Evolutionary conservation across 768 basidiomycete genomes (phyloP).

Genomic region (Crepidotus variabilis): DNA sequence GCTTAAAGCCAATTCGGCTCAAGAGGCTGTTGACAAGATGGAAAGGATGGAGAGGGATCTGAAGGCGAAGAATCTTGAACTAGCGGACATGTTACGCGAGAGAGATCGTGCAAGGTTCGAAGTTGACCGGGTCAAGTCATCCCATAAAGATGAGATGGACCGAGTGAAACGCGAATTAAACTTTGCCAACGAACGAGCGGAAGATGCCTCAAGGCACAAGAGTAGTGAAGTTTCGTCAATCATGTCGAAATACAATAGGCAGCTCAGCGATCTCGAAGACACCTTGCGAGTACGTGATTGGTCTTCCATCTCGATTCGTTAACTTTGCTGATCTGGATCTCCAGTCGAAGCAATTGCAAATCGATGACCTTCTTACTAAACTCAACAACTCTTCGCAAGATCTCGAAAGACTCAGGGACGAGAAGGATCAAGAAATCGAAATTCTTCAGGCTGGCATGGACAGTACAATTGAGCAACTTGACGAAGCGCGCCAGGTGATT

Average conservation of each 20-base stretch:
- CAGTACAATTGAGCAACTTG: slow-evolving; percentile 80
- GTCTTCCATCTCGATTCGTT: not conserved
- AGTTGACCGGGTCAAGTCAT: slow-evolving; percentile 87
- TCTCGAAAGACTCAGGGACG: slow-evolving; percentile 79
- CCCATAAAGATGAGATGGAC: slow-evolving; percentile 94
- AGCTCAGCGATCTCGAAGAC: slow-evolving; percentile 94
- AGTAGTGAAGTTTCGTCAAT: slow-evolving; percentile 88
- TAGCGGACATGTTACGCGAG: slow-evolving; percentile 98
- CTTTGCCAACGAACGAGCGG: slow-evolving; percentile 97
- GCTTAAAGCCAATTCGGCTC: slow-evolving; percentile 95
- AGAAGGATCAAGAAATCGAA: slow-evolving; percentile 95
- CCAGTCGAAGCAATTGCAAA: slow-evolving; percentile 93
- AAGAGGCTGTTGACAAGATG: slow-evolving; percentile 97
- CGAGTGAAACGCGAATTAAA: slow-evolving; percentile 86
- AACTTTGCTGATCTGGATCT: slow-evolving; percentile 5
- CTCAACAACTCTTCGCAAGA: slow-evolving; percentile 73
- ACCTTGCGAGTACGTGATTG: slow-evolving; percentile 69
- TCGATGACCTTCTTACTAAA: slow-evolving; percentile 86
- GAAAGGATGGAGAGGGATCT: slow-evolving; percentile 98
- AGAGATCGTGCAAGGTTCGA: slow-evolving; percentile 95
- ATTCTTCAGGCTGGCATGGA: slow-evolving; percentile 97
- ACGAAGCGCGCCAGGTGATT: slow-evolving; percentile 79
- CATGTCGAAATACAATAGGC: slow-evolving; percentile 91
- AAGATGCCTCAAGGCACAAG: slow-evolving; percentile 88
- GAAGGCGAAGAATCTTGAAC: slow-evolving; percentile 96